Base-by-base conservation (phyloP, 2,329 filamentous ascomycete species). In the Sarocladium kiliense region DNA sequence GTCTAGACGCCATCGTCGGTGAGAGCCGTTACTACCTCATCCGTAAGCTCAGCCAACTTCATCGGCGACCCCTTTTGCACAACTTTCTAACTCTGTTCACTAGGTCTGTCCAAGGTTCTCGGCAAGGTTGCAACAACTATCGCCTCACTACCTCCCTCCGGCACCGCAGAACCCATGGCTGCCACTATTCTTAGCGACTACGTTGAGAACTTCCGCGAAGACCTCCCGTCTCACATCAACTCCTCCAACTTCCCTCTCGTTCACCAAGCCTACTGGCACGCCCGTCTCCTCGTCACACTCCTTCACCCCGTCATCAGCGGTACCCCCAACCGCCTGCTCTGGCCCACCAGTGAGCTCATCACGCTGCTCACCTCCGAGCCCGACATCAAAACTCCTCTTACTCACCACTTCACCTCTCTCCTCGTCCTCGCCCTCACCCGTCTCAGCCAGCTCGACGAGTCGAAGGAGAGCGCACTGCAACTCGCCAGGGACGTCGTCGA, bases 211-310 rank as follows among this genome's bases (percentile, higher is more conserved):
- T 87, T 86, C 66, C 79, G 84, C 7, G 83, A 87, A 66, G 77
- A 82, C 54, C 74, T 89, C 2, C 84, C 86, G 3, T 70, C 74
- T 12, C 75, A 77, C 42, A 72, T 85, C 25, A 81, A 81, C 21
- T 76, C 77, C 3, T 64, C 70, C 0, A 70, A 74, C 2, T 74
- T 79, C 50, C 81, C 81, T 3, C 65, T 86, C 30, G 74, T 89
- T 2, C 82, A 87, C 61, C 74, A 90, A 23, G 80, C 80, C 18
- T 89, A 88, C 68, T 88, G 87, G 80, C 85, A 89, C 66, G 78
- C 82, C 60, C 82, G 84, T 58, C 75, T 89, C 9, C 73, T 90
- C 18, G 76, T 82, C 10, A 82, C 84, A 53, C 75, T 88, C 2
- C 73, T 85, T 54, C 80, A 79, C 36, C 77, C 81, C 1, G 21